Evolutionary conservation across 192 early-diverging fungal species (phyloP), one percentile per base, ranked within the genome.

Genomic region (Entophlyctis luteolus): DNA sequence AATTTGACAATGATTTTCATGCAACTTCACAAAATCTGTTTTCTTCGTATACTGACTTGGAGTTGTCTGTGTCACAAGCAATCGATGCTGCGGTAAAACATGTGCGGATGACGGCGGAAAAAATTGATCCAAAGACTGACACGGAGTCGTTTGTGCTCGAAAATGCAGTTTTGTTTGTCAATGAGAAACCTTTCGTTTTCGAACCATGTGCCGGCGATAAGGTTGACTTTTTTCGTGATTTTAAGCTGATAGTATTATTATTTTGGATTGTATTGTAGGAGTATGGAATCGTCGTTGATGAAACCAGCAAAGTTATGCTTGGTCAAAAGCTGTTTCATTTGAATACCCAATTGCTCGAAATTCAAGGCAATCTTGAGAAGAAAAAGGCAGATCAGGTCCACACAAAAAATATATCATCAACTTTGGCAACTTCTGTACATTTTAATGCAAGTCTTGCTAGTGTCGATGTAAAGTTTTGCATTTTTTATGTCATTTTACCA

Each of bases 1-100:
- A 79, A 53, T 55, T 82, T n/a, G 81, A 82, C 59, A 73, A 67
- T 5, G 55, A 57, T 36, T 76, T 75, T 35, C 75, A 78, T 47
- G 31, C 18, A n/a, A 55, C 57, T 2, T 48, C 70, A 29, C 38
- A 52, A n/a, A 53, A 29, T 8, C 16, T 71, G 4, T 34, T 82
- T 18, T 49, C 59, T 1, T 68, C 62, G 3, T 77, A 73, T 50
- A 59, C 65, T 31, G 48, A 66, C 10, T 31, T 76, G 2, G 77
- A 78, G 47, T 35, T 34, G 8, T 59, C 59, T 27, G 58, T 74
- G 14, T 48, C 77, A 4, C 56, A 6, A 55, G 20, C 22, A 0
- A 37, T 81, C 22, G 20, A 52, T 8, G 37, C 28, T 39, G 72
- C 69, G 35, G 63, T 71, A 12, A 33, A 58, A 27, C 34, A 42